These are phyloP conservation scores for Cystofilobasidium macerans DNA, from an alignment of 768 basidiomycete species.

Conservation along the genomic window DNA sequence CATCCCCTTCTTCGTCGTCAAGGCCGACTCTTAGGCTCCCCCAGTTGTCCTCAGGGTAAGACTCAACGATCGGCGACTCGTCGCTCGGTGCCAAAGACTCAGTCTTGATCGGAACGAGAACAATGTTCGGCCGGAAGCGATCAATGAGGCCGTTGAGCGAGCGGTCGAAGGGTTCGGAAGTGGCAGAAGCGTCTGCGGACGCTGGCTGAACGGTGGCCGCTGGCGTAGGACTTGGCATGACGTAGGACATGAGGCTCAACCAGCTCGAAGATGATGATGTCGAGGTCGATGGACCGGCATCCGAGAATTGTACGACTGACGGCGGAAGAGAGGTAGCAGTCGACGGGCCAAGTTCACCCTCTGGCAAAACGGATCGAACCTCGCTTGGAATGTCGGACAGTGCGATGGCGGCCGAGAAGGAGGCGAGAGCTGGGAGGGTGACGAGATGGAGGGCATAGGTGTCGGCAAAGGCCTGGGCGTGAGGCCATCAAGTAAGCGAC, in stretches of 20 bases:
- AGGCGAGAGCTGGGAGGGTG: background rate
- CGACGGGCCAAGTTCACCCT: too few relatives aligned
- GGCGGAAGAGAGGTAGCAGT: background rate
- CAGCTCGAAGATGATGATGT: too few relatives aligned
- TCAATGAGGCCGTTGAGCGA: background rate
- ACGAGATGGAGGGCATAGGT: constrained; percentile 3
- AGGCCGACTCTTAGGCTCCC: too few relatives aligned
- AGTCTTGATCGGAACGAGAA: too few relatives aligned
- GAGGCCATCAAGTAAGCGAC: too few relatives aligned
- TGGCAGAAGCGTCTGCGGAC: constrained; percentile 71
- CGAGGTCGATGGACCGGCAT: too few relatives aligned
- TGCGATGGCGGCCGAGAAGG: background rate
- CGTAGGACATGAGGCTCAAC: background rate
- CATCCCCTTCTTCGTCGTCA: background rate
- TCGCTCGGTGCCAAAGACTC: too few relatives aligned
- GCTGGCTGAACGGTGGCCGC: constrained; percentile 44
- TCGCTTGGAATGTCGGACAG: too few relatives aligned
- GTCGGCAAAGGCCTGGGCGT: constrained; percentile 4
- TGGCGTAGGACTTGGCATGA: background rate
- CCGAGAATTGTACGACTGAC: background rate
- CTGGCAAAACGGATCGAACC: too few relatives aligned
- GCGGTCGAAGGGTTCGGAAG: constrained; percentile 61
- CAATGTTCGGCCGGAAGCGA: constrained; percentile 1
- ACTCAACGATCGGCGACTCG: background rate
- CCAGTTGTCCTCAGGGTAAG: background rate